Evolutionary conservation across 225 moss, liverwort and hornwort genomes (phyloP).

Genomic region (Pseudoscleropodium purum): DNA sequence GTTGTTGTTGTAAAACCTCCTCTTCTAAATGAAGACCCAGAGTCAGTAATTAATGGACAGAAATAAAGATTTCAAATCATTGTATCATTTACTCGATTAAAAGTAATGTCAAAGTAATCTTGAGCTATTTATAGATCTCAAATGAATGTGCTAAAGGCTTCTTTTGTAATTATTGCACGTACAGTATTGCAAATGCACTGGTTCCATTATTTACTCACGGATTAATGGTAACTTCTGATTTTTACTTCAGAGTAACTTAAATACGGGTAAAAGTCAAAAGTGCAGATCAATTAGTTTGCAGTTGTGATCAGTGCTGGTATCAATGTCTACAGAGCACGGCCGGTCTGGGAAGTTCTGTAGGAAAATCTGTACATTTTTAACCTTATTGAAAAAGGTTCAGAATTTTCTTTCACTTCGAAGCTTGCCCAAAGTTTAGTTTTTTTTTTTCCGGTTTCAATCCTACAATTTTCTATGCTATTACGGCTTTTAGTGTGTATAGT

Average conservation of each 20-base stretch:
- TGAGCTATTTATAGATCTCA: background rate
- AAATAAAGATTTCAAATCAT: background rate
- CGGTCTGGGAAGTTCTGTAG: too few species aligned
- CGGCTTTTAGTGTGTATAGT: too few species aligned
- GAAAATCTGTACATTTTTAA: too few species aligned
- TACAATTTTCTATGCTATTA: too few species aligned
- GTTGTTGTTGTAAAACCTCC: background rate
- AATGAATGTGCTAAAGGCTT: background rate
- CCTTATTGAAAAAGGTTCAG: too few species aligned
- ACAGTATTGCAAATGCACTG: background rate
- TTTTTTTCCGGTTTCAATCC: too few species aligned
- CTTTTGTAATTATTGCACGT: background rate
- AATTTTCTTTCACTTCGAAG: too few species aligned
- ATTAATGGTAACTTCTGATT: background rate
- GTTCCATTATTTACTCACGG: background rate
- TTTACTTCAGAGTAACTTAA: background rate
- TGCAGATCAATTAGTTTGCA: background rate
- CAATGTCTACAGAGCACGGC: background rate
- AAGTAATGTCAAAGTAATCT: background rate
- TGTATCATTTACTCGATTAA: background rate
- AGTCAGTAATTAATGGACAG: background rate
- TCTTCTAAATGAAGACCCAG: background rate
- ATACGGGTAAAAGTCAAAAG: background rate
- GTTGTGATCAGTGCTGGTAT: background rate
- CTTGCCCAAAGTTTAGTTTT: too few species aligned